These are phyloP conservation scores for Paramyrothecium roridum DNA, from an alignment of 2,329 filamentous ascomycete genomes.

Conservation along the genomic window DNA sequence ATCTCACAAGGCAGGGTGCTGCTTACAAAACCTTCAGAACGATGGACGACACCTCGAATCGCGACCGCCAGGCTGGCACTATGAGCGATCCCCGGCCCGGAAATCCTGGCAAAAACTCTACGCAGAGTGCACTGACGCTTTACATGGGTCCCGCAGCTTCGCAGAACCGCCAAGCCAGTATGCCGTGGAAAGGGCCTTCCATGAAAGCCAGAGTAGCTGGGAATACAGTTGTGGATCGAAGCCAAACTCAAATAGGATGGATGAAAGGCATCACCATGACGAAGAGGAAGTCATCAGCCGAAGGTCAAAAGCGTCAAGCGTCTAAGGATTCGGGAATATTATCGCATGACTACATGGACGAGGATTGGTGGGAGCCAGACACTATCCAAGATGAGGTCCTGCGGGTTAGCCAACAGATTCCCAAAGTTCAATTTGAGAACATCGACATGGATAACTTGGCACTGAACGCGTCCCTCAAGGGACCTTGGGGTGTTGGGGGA, in stretches of 20 bases:
- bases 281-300: constrained; percentile 45
- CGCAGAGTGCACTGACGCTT: constrained; percentile 40
- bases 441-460: constrained; percentile 61
- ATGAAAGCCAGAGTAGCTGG: constrained; percentile 53
- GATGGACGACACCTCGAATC: constrained; percentile 55
- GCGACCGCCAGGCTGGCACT: constrained; percentile 57
- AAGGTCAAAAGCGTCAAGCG: constrained; percentile 38
- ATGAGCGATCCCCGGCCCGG: constrained; percentile 58
- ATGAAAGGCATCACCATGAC: constrained; percentile 67
- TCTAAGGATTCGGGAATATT: constrained; percentile 52
- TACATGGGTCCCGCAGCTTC: constrained; percentile 35
- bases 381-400: constrained; percentile 63
- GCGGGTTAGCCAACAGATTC: constrained; percentile 58
- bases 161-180: constrained; percentile 23
- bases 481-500: constrained; percentile 58
- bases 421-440: constrained; percentile 62
- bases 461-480: constrained; percentile 59
- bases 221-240: constrained; percentile 40
- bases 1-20: constrained; percentile 78
- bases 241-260: constrained; percentile 61
- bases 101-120: constrained; percentile 36
- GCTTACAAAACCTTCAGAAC: constrained; percentile 82
- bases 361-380: constrained; percentile 60
- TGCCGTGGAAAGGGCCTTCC: constrained; percentile 52
- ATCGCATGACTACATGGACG: constrained; percentile 47